Evolutionary conservation across 495 filamentous ascomycete species (phyloP).

Genomic region (Elasticomyces elasticus): DNA sequence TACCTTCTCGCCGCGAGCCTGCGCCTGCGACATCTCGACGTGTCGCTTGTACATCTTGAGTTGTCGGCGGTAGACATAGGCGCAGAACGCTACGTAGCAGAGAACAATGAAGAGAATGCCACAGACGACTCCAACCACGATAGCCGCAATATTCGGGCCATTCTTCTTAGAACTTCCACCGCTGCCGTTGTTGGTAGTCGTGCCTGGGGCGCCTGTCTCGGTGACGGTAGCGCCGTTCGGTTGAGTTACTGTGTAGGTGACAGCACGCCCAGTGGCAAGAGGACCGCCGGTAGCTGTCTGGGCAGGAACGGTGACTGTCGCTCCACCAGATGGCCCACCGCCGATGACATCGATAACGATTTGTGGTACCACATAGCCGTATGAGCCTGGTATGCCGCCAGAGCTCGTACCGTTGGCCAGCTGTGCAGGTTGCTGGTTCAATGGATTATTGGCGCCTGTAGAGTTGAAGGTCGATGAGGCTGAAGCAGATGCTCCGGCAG

Average conservation of each 20-base stretch:
- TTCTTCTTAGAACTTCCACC: constrained; percentile 12
- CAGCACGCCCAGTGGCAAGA: constrained; percentile 53
- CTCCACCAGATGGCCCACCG: constrained; percentile 49
- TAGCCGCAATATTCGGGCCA: constrained; percentile 46
- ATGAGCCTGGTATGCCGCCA: constrained; percentile 44
- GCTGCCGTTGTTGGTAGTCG: constrained; percentile 9
- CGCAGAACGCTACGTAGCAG: constrained; percentile 59
- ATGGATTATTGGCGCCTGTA: constrained; percentile 27
- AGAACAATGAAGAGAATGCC: constrained; percentile 49
- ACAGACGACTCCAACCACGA: constrained; percentile 54
- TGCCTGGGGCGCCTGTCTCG: constrained; percentile 36
- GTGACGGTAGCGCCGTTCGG: constrained; percentile 47
- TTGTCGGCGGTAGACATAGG: constrained; percentile 58
- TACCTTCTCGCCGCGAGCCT: constrained; percentile 21
- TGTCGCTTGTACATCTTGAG: constrained; percentile 52
- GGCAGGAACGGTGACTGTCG: constrained; percentile 56
- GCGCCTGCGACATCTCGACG: constrained; percentile 44
- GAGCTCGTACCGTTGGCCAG: constrained; percentile 27
- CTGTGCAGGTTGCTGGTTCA: constrained; percentile 39
- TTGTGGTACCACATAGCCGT: constrained; percentile 55
- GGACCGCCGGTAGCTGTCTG: constrained; percentile 56
- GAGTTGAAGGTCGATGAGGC: constrained; percentile 7
- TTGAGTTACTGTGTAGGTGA: constrained; percentile 55
- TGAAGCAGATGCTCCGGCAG: neutral
- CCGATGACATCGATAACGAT: constrained; percentile 54